Evolutionary conservation across 176 grass and related monocot species (phyloP), one percentile per base, ranked within the genome.

Genomic region (Oryza brachyantha): DNA sequence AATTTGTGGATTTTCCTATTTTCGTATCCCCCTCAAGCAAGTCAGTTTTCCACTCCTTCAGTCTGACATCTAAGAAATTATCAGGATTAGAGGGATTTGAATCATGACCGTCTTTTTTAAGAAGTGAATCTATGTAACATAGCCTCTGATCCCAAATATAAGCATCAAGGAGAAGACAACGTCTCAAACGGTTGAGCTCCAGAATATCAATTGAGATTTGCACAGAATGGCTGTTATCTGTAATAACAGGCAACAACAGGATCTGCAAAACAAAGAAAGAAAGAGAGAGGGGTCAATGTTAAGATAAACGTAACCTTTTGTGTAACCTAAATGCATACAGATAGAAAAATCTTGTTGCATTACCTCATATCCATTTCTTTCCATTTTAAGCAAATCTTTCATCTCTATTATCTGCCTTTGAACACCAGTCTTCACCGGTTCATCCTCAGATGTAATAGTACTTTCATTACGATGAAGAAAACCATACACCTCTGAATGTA

Each of bases 361-460:
- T 64, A 93, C 96, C 87, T 99, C 88, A 83, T 94, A 95, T 73
- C 86, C 86, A 84, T 95, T 90, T 84, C 59, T 83, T 87, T 93
- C 85, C 85, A 89, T 91, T 84, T 91, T 91, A 75, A 95, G 85
- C 81, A 91, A 64, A 61, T 95, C 92, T 75, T 94, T 93, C 81
- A 99, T 83, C 74, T 91, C 74, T 8, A 85, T 81, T 48, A 93
- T 74, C 55, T 93, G 83, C 57, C 81, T 87, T 72, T 87, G 77
- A 74, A 92, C 81, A 70, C 90, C 84, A 75, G 75, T 75, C 50
- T 85, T 89, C 66, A 95, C 60, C 5, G 66, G 86, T 68, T 91
- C 90, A 67, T 95, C 88, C 74, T 85, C 84, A 67, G 39, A 69
- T 39, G 35, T 61, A 55, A 84, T 72, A 81, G 68, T 91, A 16